phyloP scores from a whole-genome alignment of 1,139 yeast genomes.

The Scheffersomyces lignicola region DNA sequence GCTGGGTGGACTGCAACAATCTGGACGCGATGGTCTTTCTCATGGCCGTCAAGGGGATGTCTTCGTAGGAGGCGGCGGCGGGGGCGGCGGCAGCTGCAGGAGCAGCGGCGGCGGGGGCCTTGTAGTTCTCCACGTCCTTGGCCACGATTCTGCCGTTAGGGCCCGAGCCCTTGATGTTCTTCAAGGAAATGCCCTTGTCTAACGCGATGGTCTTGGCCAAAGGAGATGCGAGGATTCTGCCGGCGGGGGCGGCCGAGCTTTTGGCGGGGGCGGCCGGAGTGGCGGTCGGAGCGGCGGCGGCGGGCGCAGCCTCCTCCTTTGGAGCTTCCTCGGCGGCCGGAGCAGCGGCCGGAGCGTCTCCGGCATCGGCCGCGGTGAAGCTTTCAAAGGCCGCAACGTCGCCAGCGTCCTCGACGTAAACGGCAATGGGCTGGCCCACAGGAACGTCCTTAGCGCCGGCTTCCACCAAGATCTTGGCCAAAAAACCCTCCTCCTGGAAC shows the following conservation, averaged over 20 bases:
- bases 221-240: slow-evolving; percentile 91
- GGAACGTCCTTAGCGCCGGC: slow-evolving; percentile 90
- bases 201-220: slow-evolving; percentile 91
- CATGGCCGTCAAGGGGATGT: slow-evolving; percentile 86
- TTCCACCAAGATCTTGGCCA: slow-evolving; percentile 85
- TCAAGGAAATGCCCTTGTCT: slow-evolving; percentile 86
- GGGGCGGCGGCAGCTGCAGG: slow-evolving; percentile 50
- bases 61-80: slow-evolving; percentile 64
- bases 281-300: slow-evolving; percentile 28
- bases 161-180: slow-evolving; percentile 86
- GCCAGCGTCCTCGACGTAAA: slow-evolving; percentile 82
- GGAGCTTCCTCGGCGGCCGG: slow-evolving; percentile 38
- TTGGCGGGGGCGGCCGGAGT: slow-evolving; percentile 22
- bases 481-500: slow-evolving; percentile 96
- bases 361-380: slow-evolving; percentile 85
- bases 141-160: slow-evolving; percentile 94
- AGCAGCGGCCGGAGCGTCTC: slow-evolving; percentile 47
- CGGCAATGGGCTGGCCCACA: slow-evolving; percentile 95
- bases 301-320: slow-evolving; percentile 23
- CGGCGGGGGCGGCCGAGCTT: slow-evolving; percentile 33
- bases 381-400: slow-evolving; percentile 87
- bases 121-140: slow-evolving; percentile 75
- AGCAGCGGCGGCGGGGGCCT: slow-evolving; percentile 41
- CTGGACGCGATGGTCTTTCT: slow-evolving; percentile 93
- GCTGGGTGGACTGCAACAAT: slow-evolving; percentile 80